Conservation (phyloP, 805 yeast genomes). For the Ogataea trehaloabstinens region DNA sequence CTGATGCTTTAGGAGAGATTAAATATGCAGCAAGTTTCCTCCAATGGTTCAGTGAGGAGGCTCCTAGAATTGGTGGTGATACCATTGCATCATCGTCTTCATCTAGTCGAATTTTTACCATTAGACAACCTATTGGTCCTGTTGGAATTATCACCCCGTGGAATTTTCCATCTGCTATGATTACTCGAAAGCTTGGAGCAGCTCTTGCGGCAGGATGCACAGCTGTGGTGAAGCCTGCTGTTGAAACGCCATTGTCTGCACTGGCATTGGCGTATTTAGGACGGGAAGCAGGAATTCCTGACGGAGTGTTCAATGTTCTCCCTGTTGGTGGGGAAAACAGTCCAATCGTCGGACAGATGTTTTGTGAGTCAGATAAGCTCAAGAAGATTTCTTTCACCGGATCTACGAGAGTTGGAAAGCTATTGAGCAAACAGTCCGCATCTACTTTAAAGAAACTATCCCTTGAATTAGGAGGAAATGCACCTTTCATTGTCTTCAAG, state of each 20-base stretch:
- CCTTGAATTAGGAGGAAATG: conserved; percentile 78
- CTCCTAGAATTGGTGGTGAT: conserved; percentile 68
- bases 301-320: conserved; percentile 65
- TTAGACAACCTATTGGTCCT: conserved; percentile 75
- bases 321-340: conserved; percentile 42
- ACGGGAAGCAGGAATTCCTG: conserved; percentile 65
- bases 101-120: conserved; percentile 48
- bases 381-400: conserved; percentile 77
- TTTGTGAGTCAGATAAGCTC: conserved; percentile 53
- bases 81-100: conserved; percentile 53
- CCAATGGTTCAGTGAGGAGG: conserved; percentile 86
- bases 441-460: conserved; percentile 66
- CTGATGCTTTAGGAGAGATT: conserved; percentile 72
- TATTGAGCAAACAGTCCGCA: conserved; percentile 58
- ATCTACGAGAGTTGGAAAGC: conserved; percentile 68
- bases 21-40: conserved; percentile 69
- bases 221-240: conserved; percentile 71
- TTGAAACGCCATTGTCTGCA: conserved; percentile 72
- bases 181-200: conserved; percentile 70
- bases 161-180: conserved; percentile 84
- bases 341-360: conserved; percentile 50
- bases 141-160: conserved; percentile 80
- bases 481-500: conserved; percentile 71
- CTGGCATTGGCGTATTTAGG: conserved; percentile 63
- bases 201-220: conserved; percentile 85